Evolutionary conservation across 2,329 filamentous ascomycete genomes (phyloP).

Genomic region (Aspergillus tubingensis): DNA sequence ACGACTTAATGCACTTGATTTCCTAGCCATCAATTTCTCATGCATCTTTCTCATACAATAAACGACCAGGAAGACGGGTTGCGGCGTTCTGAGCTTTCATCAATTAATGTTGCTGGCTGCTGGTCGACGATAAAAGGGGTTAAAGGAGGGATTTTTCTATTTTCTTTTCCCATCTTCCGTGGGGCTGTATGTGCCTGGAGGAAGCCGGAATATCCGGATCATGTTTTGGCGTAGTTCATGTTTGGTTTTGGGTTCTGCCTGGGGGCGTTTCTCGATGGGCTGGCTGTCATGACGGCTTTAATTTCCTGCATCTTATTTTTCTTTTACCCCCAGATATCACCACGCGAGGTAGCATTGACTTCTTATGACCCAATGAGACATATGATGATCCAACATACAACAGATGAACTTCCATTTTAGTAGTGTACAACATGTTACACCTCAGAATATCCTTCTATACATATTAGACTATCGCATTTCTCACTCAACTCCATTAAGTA

Average conservation of each 20-base stretch:
- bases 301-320: neutral
- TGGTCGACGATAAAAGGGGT: neutral
- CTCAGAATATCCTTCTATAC: no score
- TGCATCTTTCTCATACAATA: conserved; percentile 6
- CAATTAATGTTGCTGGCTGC: neutral
- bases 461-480: no score
- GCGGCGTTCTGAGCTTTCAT: conserved; percentile 1
- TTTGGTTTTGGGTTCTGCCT: neutral
- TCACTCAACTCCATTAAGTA: no score
- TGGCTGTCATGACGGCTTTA: neutral
- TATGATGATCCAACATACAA: no score
- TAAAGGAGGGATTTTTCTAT: neutral
- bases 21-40: neutral
- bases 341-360: no score
- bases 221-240: neutral
- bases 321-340: no score
- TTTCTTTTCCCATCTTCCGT: neutral
- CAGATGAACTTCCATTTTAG: no score
- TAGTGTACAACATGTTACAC: no score
- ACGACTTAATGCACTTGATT: neutral
- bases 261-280: neutral
- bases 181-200: neutral
- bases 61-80: neutral
- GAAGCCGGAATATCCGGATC: neutral
- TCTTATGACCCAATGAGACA: no score